Evolutionary conservation across 176 grass and related monocot genomes (phyloP).

Genomic region (Aegilops longissima): DNA sequence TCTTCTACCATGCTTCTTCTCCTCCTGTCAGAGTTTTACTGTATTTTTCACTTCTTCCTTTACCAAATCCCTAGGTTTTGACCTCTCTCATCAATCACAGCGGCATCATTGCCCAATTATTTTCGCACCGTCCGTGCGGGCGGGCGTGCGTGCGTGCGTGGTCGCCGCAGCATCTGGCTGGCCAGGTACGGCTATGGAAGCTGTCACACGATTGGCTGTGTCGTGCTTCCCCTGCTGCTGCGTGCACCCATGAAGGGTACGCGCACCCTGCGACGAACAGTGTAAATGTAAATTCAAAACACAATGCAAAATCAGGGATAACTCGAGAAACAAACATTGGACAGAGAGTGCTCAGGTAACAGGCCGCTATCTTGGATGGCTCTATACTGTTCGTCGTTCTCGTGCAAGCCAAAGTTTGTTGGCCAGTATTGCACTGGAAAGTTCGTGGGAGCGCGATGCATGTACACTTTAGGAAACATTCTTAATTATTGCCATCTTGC

Average conservation of each 20-base stretch:
- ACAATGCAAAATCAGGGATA: not conserved
- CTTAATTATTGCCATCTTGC: constrained; percentile 37
- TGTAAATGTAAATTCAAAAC: not conserved
- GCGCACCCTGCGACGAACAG: no score
- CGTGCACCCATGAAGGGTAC: not conserved
- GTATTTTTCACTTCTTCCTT: constrained; percentile 11
- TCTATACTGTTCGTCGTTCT: not conserved
- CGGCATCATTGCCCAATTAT: constrained; percentile 69
- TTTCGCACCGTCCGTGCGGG: constrained; percentile 12
- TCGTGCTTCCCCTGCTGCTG: not conserved
- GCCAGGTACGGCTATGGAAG: constrained; percentile 19
- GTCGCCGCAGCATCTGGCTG: not conserved
- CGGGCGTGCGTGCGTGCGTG: not conserved
- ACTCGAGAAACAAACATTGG: not conserved
- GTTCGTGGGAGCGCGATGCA: not conserved
- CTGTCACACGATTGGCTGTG: constrained; percentile 22
- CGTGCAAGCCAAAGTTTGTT: not conserved
- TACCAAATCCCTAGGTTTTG: constrained; percentile 71
- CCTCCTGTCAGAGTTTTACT: constrained; percentile 34
- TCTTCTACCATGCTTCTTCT: not conserved
- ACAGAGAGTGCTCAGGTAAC: not conserved
- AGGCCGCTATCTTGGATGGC: not conserved
- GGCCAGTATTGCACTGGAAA: not conserved
- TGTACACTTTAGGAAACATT: constrained; percentile 8
- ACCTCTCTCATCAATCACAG: constrained; percentile 45